Conservation (phyloP, 441 rosid genomes). For the Kokia cookei region DNA sequence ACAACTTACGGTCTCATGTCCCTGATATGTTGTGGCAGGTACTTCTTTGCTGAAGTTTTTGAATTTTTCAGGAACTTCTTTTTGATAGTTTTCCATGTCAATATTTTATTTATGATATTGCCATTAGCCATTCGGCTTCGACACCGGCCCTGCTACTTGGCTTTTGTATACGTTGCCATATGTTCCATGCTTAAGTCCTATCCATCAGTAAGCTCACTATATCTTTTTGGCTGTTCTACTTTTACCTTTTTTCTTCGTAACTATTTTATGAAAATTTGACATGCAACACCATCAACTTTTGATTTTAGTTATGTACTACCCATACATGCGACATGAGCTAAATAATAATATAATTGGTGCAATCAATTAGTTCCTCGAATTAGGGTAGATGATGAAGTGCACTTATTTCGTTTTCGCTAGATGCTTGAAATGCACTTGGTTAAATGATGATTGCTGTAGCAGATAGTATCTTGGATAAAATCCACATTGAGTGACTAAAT, state of each 20-base stretch:
- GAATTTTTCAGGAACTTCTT: conserved; percentile 90
- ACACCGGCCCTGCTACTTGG: conserved; percentile 91
- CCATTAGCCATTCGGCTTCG: conserved; percentile 85
- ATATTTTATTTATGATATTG: conserved; percentile 73
- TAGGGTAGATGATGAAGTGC: background rate
- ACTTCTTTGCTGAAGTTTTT: conserved; percentile 98
- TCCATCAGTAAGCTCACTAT: conserved; percentile 65
- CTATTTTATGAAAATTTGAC: background rate
- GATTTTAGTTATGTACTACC: background rate
- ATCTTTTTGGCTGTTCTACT: background rate
- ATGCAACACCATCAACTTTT: background rate
- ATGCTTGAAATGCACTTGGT: background rate
- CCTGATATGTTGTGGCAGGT: conserved; percentile 50
- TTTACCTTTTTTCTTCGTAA: background rate
- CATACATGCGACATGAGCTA: background rate
- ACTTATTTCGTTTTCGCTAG: background rate
- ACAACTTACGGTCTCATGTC: background rate
- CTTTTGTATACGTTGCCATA: conserved; percentile 77
- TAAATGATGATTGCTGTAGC: background rate
- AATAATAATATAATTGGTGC: background rate
- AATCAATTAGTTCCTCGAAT: background rate
- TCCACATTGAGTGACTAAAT: background rate
- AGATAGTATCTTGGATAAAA: background rate
- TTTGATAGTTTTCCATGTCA: conserved; percentile 83
- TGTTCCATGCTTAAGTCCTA: conserved; percentile 88